Evolutionary conservation across 768 basidiomycete species (phyloP).

Genomic region (Termitomyces sp.): DNA sequence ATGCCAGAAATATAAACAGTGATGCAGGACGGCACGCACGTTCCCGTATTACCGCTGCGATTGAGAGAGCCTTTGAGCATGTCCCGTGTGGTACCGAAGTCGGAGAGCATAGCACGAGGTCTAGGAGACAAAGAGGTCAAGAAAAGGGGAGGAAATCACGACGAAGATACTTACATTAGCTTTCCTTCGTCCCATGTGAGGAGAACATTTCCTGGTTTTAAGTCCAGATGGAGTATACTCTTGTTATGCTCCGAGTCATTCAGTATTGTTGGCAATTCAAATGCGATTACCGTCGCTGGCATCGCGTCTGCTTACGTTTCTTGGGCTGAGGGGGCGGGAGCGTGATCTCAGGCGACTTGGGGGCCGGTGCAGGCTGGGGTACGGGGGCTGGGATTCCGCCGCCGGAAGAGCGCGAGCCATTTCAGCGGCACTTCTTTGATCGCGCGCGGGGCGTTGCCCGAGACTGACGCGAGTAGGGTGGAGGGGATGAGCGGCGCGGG

Average conservation of each 20-base stretch:
- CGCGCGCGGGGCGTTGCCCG: slow-evolving; percentile 29
- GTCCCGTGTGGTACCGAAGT: slow-evolving; percentile 93
- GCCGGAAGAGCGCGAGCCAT: slow-evolving; percentile 30
- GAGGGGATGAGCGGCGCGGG: slow-evolving; percentile 16
- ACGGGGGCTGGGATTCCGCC: too few relatives aligned
- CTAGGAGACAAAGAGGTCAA: slow-evolving; percentile 29
- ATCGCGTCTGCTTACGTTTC: too few relatives aligned
- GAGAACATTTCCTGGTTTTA: slow-evolving; percentile 93
- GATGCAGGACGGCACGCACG: slow-evolving; percentile 62
- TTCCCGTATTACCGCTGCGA: slow-evolving; percentile 93
- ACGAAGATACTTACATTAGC: slow-evolving; percentile 52
- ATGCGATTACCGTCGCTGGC: too few relatives aligned
- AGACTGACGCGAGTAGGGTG: slow-evolving; percentile 18
- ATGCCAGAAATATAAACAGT: neutral
- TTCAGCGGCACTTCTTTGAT: slow-evolving; percentile 32
- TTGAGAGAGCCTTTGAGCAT: slow-evolving; percentile 66
- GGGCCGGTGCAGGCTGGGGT: too few relatives aligned
- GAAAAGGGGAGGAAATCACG: neutral
- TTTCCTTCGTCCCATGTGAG: slow-evolving; percentile 87
- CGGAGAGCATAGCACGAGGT: slow-evolving; percentile 90
- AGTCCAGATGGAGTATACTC: slow-evolving; percentile 86
- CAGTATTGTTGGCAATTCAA: too few relatives aligned
- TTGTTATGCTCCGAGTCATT: slow-evolving; percentile 54
- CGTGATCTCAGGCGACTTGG: too few relatives aligned
- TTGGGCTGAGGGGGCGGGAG: too few relatives aligned